Conservation (phyloP, 2,329 filamentous ascomycete genomes). For the Fusarium ambrosium region DNA sequence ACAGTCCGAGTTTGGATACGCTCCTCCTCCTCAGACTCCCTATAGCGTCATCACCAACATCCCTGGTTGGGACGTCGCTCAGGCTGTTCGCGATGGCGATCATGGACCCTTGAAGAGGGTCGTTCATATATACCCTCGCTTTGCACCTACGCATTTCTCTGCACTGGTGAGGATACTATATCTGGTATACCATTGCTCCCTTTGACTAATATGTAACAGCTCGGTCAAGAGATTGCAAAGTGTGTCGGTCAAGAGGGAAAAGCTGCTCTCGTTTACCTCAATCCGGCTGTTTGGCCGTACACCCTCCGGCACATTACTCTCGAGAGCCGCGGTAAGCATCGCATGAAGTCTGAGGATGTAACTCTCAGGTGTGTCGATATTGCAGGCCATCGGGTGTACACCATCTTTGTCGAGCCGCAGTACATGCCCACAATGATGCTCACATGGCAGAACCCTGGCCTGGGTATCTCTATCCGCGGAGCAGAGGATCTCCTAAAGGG, state of each 20-base stretch:
- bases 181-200: not conserved
- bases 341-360: slow-evolving; percentile 53
- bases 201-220: slow-evolving; percentile 42
- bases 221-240: slow-evolving; percentile 54
- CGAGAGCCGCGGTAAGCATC: slow-evolving; percentile 52
- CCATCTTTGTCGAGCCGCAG: slow-evolving; percentile 56
- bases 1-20: slow-evolving; percentile 58
- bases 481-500: slow-evolving; percentile 59
- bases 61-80: slow-evolving; percentile 58
- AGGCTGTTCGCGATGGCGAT: slow-evolving; percentile 59
- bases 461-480: slow-evolving; percentile 61
- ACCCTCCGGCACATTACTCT: slow-evolving; percentile 51
- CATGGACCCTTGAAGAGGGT: slow-evolving; percentile 50
- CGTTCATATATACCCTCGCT: slow-evolving; percentile 62
- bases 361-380: slow-evolving; percentile 58
- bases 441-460: slow-evolving; percentile 62
- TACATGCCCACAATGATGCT: slow-evolving; percentile 55
- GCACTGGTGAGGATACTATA: slow-evolving; percentile 46
- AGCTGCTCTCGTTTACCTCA: slow-evolving; percentile 49
- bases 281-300: slow-evolving; percentile 50
- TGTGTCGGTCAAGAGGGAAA: slow-evolving; percentile 47
- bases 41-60: slow-evolving; percentile 63
- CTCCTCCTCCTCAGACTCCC: slow-evolving; percentile 60
- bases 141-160: slow-evolving; percentile 56
- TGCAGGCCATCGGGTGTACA: slow-evolving; percentile 57